Evolutionary conservation across 2,329 filamentous ascomycete species (phyloP).

Genomic region (Nannizzia gypsea): DNA sequence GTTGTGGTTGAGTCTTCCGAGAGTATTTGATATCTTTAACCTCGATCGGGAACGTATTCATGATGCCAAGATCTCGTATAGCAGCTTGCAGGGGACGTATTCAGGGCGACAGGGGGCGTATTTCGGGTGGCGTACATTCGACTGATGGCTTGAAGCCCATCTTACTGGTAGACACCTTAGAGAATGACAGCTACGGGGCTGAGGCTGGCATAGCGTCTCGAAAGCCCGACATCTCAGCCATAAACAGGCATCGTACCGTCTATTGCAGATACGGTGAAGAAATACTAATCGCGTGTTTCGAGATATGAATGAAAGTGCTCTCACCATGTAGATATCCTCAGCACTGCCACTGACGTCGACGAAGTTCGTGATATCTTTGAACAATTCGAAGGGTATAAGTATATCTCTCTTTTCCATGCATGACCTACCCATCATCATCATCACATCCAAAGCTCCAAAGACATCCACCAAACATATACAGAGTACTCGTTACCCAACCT

Average conservation of each 20-base stretch:
- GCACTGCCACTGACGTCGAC: not conserved
- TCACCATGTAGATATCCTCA: not conserved
- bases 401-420: not conserved
- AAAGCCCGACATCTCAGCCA: not conserved
- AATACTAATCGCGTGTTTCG: not conserved
- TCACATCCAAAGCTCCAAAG: not conserved
- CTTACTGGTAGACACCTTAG: not conserved
- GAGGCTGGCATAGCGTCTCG: not conserved
- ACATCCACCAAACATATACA: not conserved
- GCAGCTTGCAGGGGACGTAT: slow-evolving; percentile 4
- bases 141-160: not conserved
- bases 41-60: not conserved
- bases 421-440: not conserved
- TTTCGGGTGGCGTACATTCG: not conserved
- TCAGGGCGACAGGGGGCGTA: not conserved
- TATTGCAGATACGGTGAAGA: not conserved
- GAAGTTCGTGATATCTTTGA: not conserved
- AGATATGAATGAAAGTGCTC: not conserved
- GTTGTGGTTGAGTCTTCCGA: not conserved
- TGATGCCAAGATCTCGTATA: not conserved
- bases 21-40: not conserved
- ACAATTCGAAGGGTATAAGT: not conserved
- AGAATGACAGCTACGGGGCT: not conserved
- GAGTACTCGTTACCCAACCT: not conserved
- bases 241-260: not conserved